These are phyloP conservation scores for Exophiala sideris DNA, from an alignment of 2,329 filamentous ascomycete species.

Conservation along the genomic window DNA sequence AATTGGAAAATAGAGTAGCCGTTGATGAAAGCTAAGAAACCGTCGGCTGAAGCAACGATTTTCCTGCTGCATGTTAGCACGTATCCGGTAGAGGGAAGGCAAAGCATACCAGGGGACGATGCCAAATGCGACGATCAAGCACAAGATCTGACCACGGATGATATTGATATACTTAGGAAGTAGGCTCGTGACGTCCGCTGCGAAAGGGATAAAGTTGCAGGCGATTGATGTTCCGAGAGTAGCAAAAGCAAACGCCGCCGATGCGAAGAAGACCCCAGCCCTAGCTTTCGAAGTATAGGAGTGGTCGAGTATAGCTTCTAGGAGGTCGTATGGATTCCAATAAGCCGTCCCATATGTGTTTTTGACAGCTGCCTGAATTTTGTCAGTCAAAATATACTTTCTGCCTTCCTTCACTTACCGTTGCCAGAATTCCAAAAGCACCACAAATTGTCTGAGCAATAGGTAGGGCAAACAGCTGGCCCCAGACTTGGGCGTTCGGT, in stretches of 20 bases:
- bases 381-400: slow-evolving; percentile 8
- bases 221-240: slow-evolving; percentile 28
- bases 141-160: slow-evolving; percentile 33
- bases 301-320: slow-evolving; percentile 38
- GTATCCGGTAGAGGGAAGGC: too few relatives aligned
- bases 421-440: slow-evolving; percentile 28
- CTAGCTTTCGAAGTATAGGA: slow-evolving; percentile 33
- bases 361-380: slow-evolving; percentile 34
- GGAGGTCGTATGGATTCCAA: slow-evolving; percentile 39
- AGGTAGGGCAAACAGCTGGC: slow-evolving; percentile 26
- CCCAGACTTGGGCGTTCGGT: slow-evolving; percentile 34
- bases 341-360: slow-evolving; percentile 37
- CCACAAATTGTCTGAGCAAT: slow-evolving; percentile 26
- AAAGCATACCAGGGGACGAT: slow-evolving; percentile 34
- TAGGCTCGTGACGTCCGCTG: slow-evolving; percentile 35
- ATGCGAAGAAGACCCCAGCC: slow-evolving; percentile 36
- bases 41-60: slow-evolving; percentile 27
- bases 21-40: slow-evolving; percentile 28
- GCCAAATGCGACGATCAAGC: slow-evolving; percentile 32
- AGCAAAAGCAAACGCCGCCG: slow-evolving; percentile 27
- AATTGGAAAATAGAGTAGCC: slow-evolving; percentile 30
- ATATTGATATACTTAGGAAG: slow-evolving; percentile 35
- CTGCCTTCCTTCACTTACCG: slow-evolving; percentile 9
- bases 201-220: slow-evolving; percentile 36
- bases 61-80: slow-evolving; percentile 13